Percentiles rank a stretch among this genome's conserved stretches.
Conservation (phyloP, 1,284 basidiomycete species). For the Leccinum pallidistipes region DNA sequence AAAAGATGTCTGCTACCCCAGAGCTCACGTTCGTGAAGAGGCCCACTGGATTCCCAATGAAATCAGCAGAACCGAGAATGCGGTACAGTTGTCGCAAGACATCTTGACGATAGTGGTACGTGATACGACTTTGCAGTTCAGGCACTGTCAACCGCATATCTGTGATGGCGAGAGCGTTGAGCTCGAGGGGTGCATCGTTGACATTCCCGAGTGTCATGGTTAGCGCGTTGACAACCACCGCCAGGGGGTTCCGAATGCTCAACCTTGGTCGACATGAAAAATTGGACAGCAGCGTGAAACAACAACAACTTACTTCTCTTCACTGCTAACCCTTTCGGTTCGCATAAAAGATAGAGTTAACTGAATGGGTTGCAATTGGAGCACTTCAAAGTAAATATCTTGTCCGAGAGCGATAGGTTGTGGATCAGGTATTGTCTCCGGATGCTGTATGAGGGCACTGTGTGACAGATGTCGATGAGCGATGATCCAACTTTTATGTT, state of each 20-base stretch:
- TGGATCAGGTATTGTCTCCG: constrained; percentile 82
- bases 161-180: constrained; percentile 94
- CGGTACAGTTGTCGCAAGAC: constrained; percentile 94
- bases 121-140: constrained; percentile 83
- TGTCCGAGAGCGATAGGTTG: constrained; percentile 60
- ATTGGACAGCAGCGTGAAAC: constrained; percentile 1
- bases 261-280: constrained; percentile 45
- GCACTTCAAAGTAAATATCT: constrained; percentile 93
- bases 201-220: constrained; percentile 98
- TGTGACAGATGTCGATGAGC: constrained; percentile 10
- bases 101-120: constrained; percentile 94
- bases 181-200: constrained; percentile 94
- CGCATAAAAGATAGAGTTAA: constrained; percentile 97
- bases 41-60: constrained; percentile 91
- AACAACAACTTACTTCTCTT: constrained; percentile 73
- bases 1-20: constrained; percentile 98
- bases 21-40: constrained; percentile 99
- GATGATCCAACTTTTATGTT: background rate
- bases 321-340: constrained; percentile 89
- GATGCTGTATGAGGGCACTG: constrained; percentile 79
- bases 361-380: constrained; percentile 96
- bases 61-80: constrained; percentile 95
- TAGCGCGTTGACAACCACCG: constrained; percentile 91
- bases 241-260: constrained; percentile 88
- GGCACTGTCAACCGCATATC: constrained; percentile 89